Evolutionary conservation across 805 yeast genomes (phyloP), one percentile per base, ranked within the genome.

Genomic region (Yamadazyma insecticola): DNA sequence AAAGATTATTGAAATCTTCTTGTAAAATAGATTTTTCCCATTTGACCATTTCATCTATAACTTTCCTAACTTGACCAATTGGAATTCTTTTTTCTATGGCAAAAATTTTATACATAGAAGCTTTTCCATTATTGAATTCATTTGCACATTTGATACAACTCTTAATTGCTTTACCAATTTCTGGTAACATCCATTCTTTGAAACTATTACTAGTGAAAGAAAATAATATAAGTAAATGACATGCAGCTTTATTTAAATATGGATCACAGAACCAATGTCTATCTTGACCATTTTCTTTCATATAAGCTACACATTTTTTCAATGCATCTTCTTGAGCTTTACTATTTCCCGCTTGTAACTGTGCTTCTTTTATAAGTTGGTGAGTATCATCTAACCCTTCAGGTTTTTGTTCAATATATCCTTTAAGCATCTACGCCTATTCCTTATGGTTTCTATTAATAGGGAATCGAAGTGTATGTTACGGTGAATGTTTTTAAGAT

Each of bases 241-340:
- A 63, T 7, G 81, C 61, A 13, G 76, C 62, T 2, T 74, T 70
- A 24, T 57, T 59, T 37, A 72, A 57, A 18, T 51, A 51, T 6
- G 59, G 58, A 44, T 77, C 72, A 52, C 88, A 80, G 49, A 78
- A 81, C 44, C 74, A 54, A 41, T 81, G 84, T n/a, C 41, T 45
- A 5, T 43, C 44, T 5, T 30, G n/a, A n/a, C n/a, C 17, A 22
- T 36, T 32, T 24, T 47, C 28, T 9, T 43, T 41, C 28, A 59
- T 41, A 36, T 49, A 57, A 13, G 36, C 30, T 26, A 51, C 33
- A 35, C 65, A 57, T 17, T 35, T 20, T 26, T 30, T 38, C 24
- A 38, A 23, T 15, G 30, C 40, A 20, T 11, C n/a, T 17, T 11
- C 25, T 13, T 16, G 33, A 15, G 10, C 14, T 22, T 26, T 22